Evolutionary conservation across 1,139 yeast species (phyloP).

Genomic region (Hyphopichia burtonii): DNA sequence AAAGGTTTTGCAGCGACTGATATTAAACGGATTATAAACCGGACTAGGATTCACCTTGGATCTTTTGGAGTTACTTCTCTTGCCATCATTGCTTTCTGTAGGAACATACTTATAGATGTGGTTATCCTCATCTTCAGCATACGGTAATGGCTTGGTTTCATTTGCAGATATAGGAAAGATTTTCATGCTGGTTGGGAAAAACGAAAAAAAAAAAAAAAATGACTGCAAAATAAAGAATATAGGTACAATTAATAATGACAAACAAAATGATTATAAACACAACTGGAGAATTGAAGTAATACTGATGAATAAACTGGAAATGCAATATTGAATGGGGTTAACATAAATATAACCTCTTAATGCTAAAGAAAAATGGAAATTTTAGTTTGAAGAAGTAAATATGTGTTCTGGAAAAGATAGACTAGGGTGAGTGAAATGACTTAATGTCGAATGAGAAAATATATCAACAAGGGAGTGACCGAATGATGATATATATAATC

Average conservation of each 20-base stretch:
- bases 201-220: neutral
- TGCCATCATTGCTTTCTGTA: neutral
- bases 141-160: constrained; percentile 13
- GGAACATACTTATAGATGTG: constrained; percentile 23
- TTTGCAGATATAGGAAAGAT: neutral
- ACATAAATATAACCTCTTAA: too few species aligned
- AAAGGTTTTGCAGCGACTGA: constrained; percentile 8
- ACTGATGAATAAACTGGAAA: too few species aligned
- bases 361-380: too few species aligned
- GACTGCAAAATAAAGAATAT: neutral
- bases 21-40: constrained; percentile 4
- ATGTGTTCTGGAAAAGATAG: constrained; percentile 16
- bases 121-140: constrained; percentile 17
- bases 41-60: constrained; percentile 1
- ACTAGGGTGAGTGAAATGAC: constrained; percentile 25
- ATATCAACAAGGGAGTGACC: too few species aligned
- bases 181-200: constrained; percentile 4
- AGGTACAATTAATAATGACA: neutral
- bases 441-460: too few species aligned
- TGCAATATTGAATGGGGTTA: too few species aligned
- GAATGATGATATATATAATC: too few species aligned
- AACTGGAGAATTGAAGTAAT: too few species aligned
- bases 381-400: too few species aligned
- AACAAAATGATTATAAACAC: too few species aligned
- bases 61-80: neutral